A percentile compares a stretch with the other conserved stretches of the same genome.
These are phyloP conservation scores for Aspergillus sp. DNA, from an alignment of 2,329 filamentous ascomycete genomes.

Conservation along the genomic window DNA sequence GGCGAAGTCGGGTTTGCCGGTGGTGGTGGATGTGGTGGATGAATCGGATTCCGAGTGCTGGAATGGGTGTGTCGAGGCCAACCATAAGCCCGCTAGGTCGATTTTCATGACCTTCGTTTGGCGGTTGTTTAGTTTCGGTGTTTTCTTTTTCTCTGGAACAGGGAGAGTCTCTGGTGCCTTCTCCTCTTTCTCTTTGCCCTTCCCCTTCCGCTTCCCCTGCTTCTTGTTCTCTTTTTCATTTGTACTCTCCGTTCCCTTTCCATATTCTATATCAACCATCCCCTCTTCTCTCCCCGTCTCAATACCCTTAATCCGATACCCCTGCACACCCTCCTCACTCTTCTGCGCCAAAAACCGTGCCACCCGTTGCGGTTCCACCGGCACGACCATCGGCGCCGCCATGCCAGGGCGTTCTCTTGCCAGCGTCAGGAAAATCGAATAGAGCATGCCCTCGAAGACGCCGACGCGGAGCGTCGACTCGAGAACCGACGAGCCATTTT, in stretches of 20 bases:
- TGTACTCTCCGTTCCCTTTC: too few species aligned
- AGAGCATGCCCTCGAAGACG: slow-evolving; percentile 77
- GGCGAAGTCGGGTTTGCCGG: too few species aligned
- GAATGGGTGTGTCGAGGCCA: slow-evolving; percentile 28
- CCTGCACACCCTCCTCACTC: slow-evolving; percentile 1
- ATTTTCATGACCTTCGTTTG: slow-evolving; percentile 59
- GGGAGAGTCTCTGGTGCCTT: slow-evolving; percentile 14
- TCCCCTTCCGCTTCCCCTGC: too few species aligned
- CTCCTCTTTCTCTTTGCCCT: slow-evolving; percentile 7
- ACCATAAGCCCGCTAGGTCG: slow-evolving; percentile 58
- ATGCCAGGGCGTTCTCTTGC: not conserved
- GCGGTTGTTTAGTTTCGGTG: slow-evolving; percentile 15
- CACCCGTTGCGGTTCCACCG: slow-evolving; percentile 18
- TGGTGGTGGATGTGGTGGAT: too few species aligned
- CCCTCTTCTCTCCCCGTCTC: not conserved
- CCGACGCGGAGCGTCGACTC: slow-evolving; percentile 86
- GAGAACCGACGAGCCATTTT: slow-evolving; percentile 64
- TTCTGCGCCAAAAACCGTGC: slow-evolving; percentile 34
- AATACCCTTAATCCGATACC: not conserved
- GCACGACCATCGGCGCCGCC: slow-evolving; percentile 7
- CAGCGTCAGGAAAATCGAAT: slow-evolving; percentile 65
- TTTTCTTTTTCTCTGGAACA: slow-evolving; percentile 1
- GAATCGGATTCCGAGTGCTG: not conserved
- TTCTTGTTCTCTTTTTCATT: too few species aligned
- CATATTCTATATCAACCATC: too few species aligned